These are phyloP conservation scores for Magnusiomyces suaveolens DNA, from an alignment of 1,139 yeast genomes.

Conservation along the genomic window DNA sequence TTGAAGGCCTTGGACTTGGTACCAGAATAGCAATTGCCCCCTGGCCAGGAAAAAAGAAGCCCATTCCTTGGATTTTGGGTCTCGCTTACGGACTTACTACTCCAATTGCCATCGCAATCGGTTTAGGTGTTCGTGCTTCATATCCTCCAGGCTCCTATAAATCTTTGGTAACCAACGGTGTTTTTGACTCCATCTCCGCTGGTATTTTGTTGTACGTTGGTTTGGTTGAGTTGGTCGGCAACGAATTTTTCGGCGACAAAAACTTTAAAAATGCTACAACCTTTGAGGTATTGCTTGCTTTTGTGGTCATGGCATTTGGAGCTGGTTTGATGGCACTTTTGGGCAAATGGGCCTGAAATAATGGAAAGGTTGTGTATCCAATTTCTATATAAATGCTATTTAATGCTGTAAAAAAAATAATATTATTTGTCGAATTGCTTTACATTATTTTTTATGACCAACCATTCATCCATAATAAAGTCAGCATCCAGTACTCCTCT, in stretches of 20 bases:
- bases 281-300: slow-evolving; percentile 34
- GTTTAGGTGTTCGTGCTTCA: slow-evolving; percentile 66
- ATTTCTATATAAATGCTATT: background rate
- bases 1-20: slow-evolving; percentile 89
- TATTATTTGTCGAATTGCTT: background rate
- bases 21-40: slow-evolving; percentile 66
- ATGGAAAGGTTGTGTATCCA: too few relatives aligned
- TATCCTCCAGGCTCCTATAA: slow-evolving; percentile 50
- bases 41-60: slow-evolving; percentile 47
- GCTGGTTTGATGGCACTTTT: slow-evolving; percentile 78
- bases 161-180: slow-evolving; percentile 64
- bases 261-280: slow-evolving; percentile 25
- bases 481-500: slow-evolving; percentile 16
- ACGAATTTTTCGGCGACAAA: slow-evolving; percentile 57
- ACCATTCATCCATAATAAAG: slow-evolving; percentile 17
- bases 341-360: slow-evolving; percentile 72
- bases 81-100: slow-evolving; percentile 61
- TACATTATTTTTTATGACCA: background rate
- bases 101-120: slow-evolving; percentile 78
- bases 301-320: slow-evolving; percentile 46
- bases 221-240: slow-evolving; percentile 78
- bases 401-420: background rate
- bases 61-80: slow-evolving; percentile 53
- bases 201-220: slow-evolving; percentile 84
- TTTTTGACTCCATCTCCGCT: slow-evolving; percentile 73